phyloP scores from a whole-genome alignment of 2,329 filamentous ascomycete species.

The Didymella pomorum region DNA sequence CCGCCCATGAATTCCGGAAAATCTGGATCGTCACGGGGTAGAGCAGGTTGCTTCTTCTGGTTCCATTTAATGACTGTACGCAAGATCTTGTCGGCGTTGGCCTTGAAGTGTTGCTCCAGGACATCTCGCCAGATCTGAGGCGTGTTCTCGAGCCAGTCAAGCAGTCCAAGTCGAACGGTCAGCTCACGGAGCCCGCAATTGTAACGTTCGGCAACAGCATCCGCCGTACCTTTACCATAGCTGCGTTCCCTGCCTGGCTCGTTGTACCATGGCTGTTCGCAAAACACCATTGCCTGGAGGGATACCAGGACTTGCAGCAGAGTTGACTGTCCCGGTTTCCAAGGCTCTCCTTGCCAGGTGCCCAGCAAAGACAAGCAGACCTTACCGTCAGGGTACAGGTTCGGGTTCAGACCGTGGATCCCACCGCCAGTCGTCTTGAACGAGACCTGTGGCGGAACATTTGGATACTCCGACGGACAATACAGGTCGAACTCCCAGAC shows the following conservation, averaged over 20 bases:
- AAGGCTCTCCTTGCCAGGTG: slow-evolving; percentile 56
- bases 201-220: slow-evolving; percentile 32
- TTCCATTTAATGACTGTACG: slow-evolving; percentile 34
- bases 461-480: slow-evolving; percentile 55
- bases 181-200: slow-evolving; percentile 36
- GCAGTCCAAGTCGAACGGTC: slow-evolving; percentile 45
- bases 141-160: slow-evolving; percentile 42
- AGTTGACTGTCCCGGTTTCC: slow-evolving; percentile 59
- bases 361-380: slow-evolving; percentile 36
- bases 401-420: slow-evolving; percentile 58
- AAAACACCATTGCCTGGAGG: slow-evolving; percentile 66
- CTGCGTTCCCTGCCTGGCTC: slow-evolving; percentile 56
- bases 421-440: slow-evolving; percentile 59
- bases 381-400: slow-evolving; percentile 60
- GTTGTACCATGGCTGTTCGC: slow-evolving; percentile 63
- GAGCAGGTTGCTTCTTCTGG: neutral
- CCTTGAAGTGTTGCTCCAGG: slow-evolving; percentile 35
- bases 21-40: neutral
- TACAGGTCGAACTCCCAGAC: slow-evolving; percentile 65
- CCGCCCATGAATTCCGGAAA: neutral
- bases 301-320: slow-evolving; percentile 63
- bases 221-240: neutral
- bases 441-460: slow-evolving; percentile 51
- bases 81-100: slow-evolving; percentile 35
- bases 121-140: slow-evolving; percentile 37